Conservation (phyloP, 2,329 filamentous ascomycete genomes). For the Talaromyces albobiverticillius region DNA sequence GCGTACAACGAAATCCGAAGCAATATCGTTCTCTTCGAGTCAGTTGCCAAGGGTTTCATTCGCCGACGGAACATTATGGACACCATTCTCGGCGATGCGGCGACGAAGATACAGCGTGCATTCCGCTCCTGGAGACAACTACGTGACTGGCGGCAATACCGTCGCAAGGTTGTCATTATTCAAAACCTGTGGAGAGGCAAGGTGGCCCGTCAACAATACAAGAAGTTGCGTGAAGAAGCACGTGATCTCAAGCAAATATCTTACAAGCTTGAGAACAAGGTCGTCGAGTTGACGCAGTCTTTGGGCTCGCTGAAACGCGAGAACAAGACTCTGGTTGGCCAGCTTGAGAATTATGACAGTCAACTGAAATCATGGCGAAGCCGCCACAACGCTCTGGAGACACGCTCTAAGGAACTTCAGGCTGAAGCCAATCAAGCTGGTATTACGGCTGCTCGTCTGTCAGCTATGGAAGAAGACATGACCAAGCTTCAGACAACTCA, state of each 20-base stretch:
- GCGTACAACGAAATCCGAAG: slow-evolving; percentile 73
- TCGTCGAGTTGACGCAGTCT: slow-evolving; percentile 93
- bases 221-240: slow-evolving; percentile 87
- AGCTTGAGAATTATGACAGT: slow-evolving; percentile 92
- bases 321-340: slow-evolving; percentile 83
- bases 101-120: slow-evolving; percentile 80
- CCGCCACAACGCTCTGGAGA: slow-evolving; percentile 84
- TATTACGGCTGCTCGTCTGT: slow-evolving; percentile 85
- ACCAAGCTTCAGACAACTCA: slow-evolving; percentile 83
- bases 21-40: slow-evolving; percentile 84
- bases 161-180: slow-evolving; percentile 82
- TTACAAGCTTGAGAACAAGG: slow-evolving; percentile 99
- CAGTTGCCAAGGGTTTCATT: slow-evolving; percentile 86
- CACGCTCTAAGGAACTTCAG: slow-evolving; percentile 88
- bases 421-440: slow-evolving; percentile 96
- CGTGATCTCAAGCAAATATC: slow-evolving; percentile 99
- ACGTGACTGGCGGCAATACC: slow-evolving; percentile 80
- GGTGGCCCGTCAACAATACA: slow-evolving; percentile 77
- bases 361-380: slow-evolving; percentile 97
- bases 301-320: slow-evolving; percentile 88
- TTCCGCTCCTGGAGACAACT: slow-evolving; percentile 82
- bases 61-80: slow-evolving; percentile 90
- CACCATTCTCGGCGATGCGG: slow-evolving; percentile 88
- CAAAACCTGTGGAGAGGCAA: slow-evolving; percentile 93
- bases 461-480: slow-evolving; percentile 94